Percentiles rank a stretch among this genome's conserved stretches.
phyloP scores from a whole-genome alignment of 1,284 basidiomycete genomes.

The Leucoagaricus sp. region DNA sequence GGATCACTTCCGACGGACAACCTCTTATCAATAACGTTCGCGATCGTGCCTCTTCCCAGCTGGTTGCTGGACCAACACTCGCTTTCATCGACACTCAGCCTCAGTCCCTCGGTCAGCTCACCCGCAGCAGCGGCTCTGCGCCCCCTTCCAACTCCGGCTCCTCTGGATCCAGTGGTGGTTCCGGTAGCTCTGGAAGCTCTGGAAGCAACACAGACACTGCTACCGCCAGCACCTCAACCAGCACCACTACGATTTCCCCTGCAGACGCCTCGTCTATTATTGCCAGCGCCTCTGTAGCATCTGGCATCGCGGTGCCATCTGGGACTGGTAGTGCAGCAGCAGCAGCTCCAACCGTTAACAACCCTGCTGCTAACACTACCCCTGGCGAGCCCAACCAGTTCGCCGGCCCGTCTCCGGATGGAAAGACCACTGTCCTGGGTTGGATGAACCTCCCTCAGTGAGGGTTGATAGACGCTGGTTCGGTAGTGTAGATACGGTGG shows the following conservation, averaged over 20 bases:
- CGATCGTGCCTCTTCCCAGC: slow-evolving; percentile 56
- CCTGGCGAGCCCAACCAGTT: slow-evolving; percentile 35
- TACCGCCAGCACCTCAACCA: slow-evolving; percentile 26
- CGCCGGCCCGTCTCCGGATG: slow-evolving; percentile 43
- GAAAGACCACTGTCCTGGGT: slow-evolving; percentile 40
- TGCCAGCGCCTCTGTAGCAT: slow-evolving; percentile 30
- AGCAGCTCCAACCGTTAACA: slow-evolving; percentile 20
- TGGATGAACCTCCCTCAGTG: slow-evolving; percentile 25
- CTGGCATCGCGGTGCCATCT: slow-evolving; percentile 18
- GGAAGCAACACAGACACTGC: background rate
- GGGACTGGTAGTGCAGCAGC: slow-evolving; percentile 21
- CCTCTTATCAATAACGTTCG: slow-evolving; percentile 66
- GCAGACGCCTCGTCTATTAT: slow-evolving; percentile 47
- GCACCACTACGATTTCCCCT: slow-evolving; percentile 47
- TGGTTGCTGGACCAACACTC: slow-evolving; percentile 74
- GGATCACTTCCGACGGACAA: slow-evolving; percentile 63
- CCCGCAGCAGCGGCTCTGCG: slow-evolving; percentile 28
- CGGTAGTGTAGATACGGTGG: background rate
- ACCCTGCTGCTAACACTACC: slow-evolving; percentile 14
- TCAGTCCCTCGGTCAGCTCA: slow-evolving; percentile 51
- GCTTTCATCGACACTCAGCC: slow-evolving; percentile 64
- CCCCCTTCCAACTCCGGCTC: slow-evolving; percentile 17
- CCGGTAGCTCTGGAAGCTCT: background rate
- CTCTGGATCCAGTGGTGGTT: slow-evolving; percentile 6
- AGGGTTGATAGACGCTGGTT: background rate